Evolutionary conservation across 2,329 filamentous ascomycete genomes (phyloP), one percentile per base, ranked within the genome.

Genomic region (Alternaria novae-zelandiae): DNA sequence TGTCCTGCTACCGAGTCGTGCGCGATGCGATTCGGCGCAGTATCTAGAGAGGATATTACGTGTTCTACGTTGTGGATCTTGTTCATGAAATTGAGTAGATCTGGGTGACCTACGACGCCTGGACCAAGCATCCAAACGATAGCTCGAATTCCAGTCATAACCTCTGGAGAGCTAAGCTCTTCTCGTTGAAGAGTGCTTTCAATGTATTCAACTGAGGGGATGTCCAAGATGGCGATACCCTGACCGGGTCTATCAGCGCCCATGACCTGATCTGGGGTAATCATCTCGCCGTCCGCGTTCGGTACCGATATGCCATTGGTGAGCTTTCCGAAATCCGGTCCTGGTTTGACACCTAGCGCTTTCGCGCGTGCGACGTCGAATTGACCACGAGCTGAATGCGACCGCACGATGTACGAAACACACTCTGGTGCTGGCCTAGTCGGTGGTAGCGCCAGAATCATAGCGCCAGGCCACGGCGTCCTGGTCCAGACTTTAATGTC

Each of bases 251-350:
- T 85, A 4, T 85, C 81, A 11, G 89, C 83, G 2, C 87, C 93
- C 55, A 99, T 75, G 1, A 98, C 94, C 90, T 97, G 96, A 0
- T 96, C 91, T 1, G 95, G 91, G 0, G 90, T 96, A 28, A 99
- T 87, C 0, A 86, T 86, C 7, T 83, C 84, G 5, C 93, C 94
- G 70, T 90, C 86, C 13, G 84, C 82, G 23, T 88, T 89, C 57
- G 83, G 81, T 2, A 96, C 89, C 51, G 79, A 89, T 65, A 89
- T 68, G 3, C 94, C 93, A 2, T 74, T 77, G 0, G 90, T 84
- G 46, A 99, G 83, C 12, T 78, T 72, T 36, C 83, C 83, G 78
- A 86, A 96, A 53, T 90, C 82, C 0, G 69, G 77, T 2, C 88
- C 89, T 56, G 83, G 85, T 20, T 82, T 80, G 1, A 98, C 86